Evolutionary conservation across 176 grass and related monocot genomes (phyloP).

Genomic region (Zoysia pacifica): DNA sequence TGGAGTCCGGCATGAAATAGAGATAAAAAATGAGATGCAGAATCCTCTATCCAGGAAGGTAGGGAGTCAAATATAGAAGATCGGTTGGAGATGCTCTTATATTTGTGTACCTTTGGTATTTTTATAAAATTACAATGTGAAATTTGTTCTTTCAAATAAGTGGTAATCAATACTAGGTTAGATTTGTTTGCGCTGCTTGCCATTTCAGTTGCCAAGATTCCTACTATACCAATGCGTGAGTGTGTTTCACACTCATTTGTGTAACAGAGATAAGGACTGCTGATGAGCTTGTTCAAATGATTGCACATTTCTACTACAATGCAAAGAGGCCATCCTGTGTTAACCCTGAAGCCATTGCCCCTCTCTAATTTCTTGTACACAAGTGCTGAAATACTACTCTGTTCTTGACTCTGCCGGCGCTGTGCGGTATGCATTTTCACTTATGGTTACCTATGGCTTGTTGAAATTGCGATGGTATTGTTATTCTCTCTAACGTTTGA

Average conservation of each 20-base stretch:
- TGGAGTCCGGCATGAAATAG: too few relatives aligned
- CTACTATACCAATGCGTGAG: not conserved
- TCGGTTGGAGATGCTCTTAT: not conserved
- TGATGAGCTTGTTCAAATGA: slow-evolving; percentile 73
- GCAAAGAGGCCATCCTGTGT: slow-evolving; percentile 85
- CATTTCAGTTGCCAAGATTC: slow-evolving; percentile 14
- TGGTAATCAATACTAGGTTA: not conserved
- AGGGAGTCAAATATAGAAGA: too few relatives aligned
- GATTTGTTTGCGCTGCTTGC: not conserved
- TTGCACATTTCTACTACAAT: slow-evolving; percentile 91
- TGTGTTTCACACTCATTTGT: not conserved
- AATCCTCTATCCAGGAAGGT: too few relatives aligned
- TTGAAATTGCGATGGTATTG: not conserved
- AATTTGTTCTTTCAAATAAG: not conserved
- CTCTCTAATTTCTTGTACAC: slow-evolving; percentile 35
- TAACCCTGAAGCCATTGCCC: slow-evolving; percentile 56
- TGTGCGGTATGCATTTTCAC: slow-evolving; percentile 5
- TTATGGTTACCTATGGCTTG: not conserved
- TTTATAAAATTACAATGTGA: slow-evolving; percentile 1
- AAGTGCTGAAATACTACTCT: slow-evolving; percentile 7
- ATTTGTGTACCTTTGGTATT: not conserved
- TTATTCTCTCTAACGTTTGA: not conserved
- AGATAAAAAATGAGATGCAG: too few relatives aligned
- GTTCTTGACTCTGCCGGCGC: not conserved
- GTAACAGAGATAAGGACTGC: slow-evolving; percentile 65